Percentiles rank a stretch among this genome's conserved stretches.
Conservation (phyloP, 2,329 filamentous ascomycete genomes). For the Fusarium azukiicola region DNA sequence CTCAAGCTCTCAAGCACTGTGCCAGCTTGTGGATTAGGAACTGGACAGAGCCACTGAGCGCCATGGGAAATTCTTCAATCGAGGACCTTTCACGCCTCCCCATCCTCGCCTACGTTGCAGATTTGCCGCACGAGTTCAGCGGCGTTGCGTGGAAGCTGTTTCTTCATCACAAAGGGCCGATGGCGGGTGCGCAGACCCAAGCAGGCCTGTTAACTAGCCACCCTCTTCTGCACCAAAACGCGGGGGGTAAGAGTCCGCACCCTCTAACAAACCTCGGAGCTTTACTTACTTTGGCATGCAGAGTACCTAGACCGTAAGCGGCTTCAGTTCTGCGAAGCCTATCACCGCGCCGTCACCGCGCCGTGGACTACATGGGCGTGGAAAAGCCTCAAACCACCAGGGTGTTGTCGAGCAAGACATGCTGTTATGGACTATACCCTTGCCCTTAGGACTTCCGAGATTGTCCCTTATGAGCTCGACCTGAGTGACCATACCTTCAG, state of each 20-base stretch:
- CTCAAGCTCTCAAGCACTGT: conserved; percentile 12
- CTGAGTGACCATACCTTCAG: not conserved
- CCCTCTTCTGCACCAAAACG: not conserved
- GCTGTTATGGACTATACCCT: not conserved
- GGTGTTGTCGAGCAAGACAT: not conserved
- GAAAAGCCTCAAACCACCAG: not conserved
- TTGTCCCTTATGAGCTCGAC: conserved; percentile 11
- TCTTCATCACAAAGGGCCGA: conserved; percentile 1
- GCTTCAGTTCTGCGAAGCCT: conserved; percentile 2
- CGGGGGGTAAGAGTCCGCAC: not conserved
- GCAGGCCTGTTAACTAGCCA: not conserved
- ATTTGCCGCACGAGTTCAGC: conserved; percentile 11
- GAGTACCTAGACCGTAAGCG: not conserved
- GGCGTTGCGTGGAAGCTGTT: not conserved
- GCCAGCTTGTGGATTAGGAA: not conserved
- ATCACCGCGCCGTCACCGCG: not conserved
- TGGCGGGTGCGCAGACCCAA: not conserved
- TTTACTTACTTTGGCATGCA: not conserved
- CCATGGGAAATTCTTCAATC: not conserved
- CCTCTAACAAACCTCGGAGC: not conserved
- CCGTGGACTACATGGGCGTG: conserved; percentile 2
- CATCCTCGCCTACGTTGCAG: conserved; percentile 1
- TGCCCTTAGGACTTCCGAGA: not conserved
- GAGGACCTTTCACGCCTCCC: not conserved
- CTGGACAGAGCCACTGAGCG: not conserved